These are phyloP conservation scores for Isabelozyma gotoi DNA, from an alignment of 805 yeast genomes.

Conservation along the genomic window DNA sequence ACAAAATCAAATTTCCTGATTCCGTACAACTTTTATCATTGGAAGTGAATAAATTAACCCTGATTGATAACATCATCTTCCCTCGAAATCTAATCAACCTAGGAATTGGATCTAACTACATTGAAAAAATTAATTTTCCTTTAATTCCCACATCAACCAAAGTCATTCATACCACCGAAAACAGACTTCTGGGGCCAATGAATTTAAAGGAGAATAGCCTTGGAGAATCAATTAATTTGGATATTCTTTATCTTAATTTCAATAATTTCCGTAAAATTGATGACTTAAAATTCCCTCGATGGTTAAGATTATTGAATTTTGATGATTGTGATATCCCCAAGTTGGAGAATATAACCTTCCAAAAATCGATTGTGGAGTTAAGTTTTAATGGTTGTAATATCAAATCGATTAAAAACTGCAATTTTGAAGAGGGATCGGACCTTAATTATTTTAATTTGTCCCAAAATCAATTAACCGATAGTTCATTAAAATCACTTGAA, in stretches of 20 bases:
- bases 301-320: conserved; percentile 12
- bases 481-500: conserved; percentile 1
- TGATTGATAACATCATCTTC: conserved; percentile 13
- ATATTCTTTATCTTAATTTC: conserved; percentile 13
- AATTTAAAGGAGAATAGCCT: conserved; percentile 10
- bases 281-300: conserved; percentile 12
- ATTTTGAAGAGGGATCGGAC: conserved; percentile 7
- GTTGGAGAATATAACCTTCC: conserved; percentile 8
- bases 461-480: conserved; percentile 7
- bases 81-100: conserved; percentile 12
- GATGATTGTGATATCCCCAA: conserved; percentile 13
- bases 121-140: conserved; percentile 6
- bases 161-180: conserved; percentile 17
- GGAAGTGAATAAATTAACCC: conserved; percentile 15
- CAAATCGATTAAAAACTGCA: conserved; percentile 7
- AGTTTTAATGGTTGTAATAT: conserved; percentile 17
- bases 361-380: conserved; percentile 11
- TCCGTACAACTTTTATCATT: conserved; percentile 11
- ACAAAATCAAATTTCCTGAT: conserved; percentile 12
- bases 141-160: conserved; percentile 11
- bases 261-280: conserved; percentile 12
- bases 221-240: conserved; percentile 10
- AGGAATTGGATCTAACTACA: conserved; percentile 17
- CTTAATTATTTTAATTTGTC: conserved; percentile 11
- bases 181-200: conserved; percentile 9